These are phyloP conservation scores for Neurospora sp. DNA, from an alignment of 495 filamentous ascomycete genomes.

Conservation along the genomic window DNA sequence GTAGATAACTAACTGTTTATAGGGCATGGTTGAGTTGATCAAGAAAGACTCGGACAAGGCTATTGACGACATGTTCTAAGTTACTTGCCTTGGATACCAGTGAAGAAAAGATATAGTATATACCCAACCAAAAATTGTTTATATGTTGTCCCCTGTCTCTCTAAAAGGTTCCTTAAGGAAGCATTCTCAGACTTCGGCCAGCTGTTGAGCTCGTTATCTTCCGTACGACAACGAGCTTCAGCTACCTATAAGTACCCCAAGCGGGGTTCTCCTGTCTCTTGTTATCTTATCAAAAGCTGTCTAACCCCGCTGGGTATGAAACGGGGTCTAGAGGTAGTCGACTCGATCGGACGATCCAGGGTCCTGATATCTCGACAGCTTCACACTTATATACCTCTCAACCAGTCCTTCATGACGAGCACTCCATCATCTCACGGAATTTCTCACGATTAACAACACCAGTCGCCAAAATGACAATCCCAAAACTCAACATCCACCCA, in stretches of 20 bases:
- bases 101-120: not conserved
- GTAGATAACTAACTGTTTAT: not conserved
- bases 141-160: not conserved
- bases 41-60: conserved; percentile 88
- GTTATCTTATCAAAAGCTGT: conserved; percentile 13
- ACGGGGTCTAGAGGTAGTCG: not conserved
- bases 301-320: not conserved
- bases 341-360: not conserved
- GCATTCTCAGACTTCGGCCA: not conserved
- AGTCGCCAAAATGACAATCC: conserved; percentile 1
- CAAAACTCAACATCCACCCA: conserved; percentile 41
- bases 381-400: not conserved
- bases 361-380: not conserved
- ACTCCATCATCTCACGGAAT: not conserved
- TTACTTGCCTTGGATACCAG: not conserved
- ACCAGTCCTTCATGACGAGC: not conserved
- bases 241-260: not conserved
- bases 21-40: conserved; percentile 94
- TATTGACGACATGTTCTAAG: conserved; percentile 72
- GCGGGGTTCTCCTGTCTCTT: conserved; percentile 3
- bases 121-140: not conserved
- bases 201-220: not conserved
- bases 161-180: not conserved
- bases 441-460: too few species aligned
- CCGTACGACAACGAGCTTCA: conserved; percentile 2